phyloP scores from a whole-genome alignment of 148 eudicot genomes.

The Polygonum aviculare region DNA sequence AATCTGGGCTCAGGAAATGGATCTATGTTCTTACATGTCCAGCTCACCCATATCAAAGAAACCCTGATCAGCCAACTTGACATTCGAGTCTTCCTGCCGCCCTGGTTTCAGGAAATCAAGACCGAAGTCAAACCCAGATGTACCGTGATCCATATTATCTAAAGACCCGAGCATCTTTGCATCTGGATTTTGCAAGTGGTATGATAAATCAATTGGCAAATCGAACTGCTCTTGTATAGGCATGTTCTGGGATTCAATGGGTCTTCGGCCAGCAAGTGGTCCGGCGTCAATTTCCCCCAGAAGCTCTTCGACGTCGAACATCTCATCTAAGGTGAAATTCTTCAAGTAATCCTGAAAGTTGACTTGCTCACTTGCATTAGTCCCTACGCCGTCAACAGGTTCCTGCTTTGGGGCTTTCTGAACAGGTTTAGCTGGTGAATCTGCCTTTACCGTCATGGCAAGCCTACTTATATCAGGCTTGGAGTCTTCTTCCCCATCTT shows the following conservation, averaged over 20 bases:
- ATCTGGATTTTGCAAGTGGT: conserved; percentile 5
- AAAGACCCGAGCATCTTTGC: not conserved
- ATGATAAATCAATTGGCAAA: not conserved
- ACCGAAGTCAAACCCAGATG: not conserved
- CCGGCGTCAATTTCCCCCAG: conserved; percentile 26
- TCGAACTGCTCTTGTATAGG: not conserved
- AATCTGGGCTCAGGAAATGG: not conserved
- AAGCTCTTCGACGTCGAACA: conserved; percentile 60
- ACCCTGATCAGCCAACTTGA: not conserved
- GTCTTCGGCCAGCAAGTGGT: conserved; percentile 8
- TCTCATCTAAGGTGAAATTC: conserved; percentile 19
- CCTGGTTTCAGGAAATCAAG: not conserved
- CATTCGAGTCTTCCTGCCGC: not conserved
- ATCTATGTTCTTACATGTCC: not conserved
- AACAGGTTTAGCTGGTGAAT: not conserved
- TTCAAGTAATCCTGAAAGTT: conserved; percentile 13
- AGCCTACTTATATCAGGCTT: not conserved
- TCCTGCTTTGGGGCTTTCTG: not conserved
- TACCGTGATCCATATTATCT: not conserved
- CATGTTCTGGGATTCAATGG: not conserved
- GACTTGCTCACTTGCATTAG: not conserved
- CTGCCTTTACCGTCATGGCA: not conserved
- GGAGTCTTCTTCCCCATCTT: conserved; percentile 25
- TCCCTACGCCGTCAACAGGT: not conserved
- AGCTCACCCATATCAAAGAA: not conserved